Evolutionary conservation across 345 rosid genomes (phyloP).

Genomic region (Brassica napus): Da-Ae NC_063447.1:54841001-54841500

Average conservation of each 20-base stretch:
- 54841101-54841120: slow-evolving; percentile 7
- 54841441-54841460: no score
- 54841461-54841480: no score
- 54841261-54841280: background rate
- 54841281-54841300: slow-evolving; percentile 2
- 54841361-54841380: background rate
- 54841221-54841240: slow-evolving; percentile 2
- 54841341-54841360: background rate
- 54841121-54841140: background rate
- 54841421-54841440: no score
- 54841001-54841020: slow-evolving; percentile 17
- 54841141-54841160: slow-evolving; percentile 28
- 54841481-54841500: no score
- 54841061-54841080: background rate
- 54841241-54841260: slow-evolving; percentile 15
- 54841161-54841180: slow-evolving; percentile 27
- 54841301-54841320: slow-evolving; percentile 8
- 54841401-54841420: no score
- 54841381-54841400: background rate
- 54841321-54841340: background rate
- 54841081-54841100: slow-evolving; percentile 11
- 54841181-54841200: slow-evolving; percentile 24
- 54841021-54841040: slow-evolving; percentile 22
- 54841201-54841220: slow-evolving; percentile 33
- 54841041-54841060: slow-evolving; percentile 22